Evolutionary conservation across 345 rosid species (phyloP), one percentile per base, ranked within the genome.

Genomic region (Camelina laxa): DNA sequence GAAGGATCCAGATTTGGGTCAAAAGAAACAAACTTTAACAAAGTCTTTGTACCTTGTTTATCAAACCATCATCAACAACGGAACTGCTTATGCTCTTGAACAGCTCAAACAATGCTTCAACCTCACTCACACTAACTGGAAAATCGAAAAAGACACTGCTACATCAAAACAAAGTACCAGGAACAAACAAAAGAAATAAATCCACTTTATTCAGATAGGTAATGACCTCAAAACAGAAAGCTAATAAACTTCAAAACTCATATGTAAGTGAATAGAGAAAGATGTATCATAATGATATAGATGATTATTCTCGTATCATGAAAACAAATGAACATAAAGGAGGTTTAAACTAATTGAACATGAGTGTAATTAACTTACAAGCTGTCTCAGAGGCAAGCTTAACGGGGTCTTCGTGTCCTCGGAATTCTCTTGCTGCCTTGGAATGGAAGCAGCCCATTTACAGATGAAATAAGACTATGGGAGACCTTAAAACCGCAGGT

Each of bases 361-460:
- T 3, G 20, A 2, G 35, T 35, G 62, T 6, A 66, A 27, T 27
- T n/a, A n/a, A 24, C 92, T 87, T 75, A 96, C 99, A 96, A 30
- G 98, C 94, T 55, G 99, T 92, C 81, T 96, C 87, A 0, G 97
- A 89, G 81, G 99, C 90, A 70, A 96, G 97, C 56, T 72, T 79
- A 4, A 88, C 77, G 5, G 98, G 99, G 81, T 92, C 91, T 83
- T 90, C 96, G 36, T 89, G 89, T 73, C 98, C 99, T 30, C 90
- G 91, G 63, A 76, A 84, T 72, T 88, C 87, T 80, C 80, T 89
- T 57, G 84, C 79, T 63, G 72, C 88, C 69, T 82, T 92, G 16
- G 99, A 92, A 5, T 85, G 80, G 83, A 92, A 89, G 80, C 99
- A 96, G 90, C 99, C 98, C 99, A 96, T 92, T 88, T 85, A 84